phyloP scores from a whole-genome alignment of 441 rosid species.

The Erodium texanum region DNA sequence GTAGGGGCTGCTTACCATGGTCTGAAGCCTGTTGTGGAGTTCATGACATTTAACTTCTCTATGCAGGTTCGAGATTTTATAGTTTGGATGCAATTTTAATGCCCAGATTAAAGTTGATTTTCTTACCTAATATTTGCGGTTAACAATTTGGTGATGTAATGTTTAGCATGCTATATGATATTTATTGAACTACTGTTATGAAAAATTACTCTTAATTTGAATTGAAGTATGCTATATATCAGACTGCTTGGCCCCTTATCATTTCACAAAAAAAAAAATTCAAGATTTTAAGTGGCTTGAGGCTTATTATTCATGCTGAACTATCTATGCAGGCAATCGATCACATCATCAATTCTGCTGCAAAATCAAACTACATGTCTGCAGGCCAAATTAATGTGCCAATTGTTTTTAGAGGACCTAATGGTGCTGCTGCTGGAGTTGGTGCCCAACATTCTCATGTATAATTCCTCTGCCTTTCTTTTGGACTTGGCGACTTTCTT shows the following conservation, averaged over 20 bases:
- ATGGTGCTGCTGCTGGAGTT: conserved; percentile 98
- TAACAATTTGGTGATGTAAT: neutral
- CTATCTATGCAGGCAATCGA: conserved; percentile 29
- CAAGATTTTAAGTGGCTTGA: neutral
- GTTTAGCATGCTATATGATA: neutral
- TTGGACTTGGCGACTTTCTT: neutral
- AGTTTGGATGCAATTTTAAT: neutral
- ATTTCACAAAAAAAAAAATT: neutral
- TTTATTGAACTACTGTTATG: neutral
- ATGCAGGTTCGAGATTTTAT: conserved; percentile 55
- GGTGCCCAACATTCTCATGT: conserved; percentile 35
- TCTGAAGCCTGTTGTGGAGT: conserved; percentile 80
- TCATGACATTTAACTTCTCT: too few relatives aligned
- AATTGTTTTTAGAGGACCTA: too few relatives aligned
- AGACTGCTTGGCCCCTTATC: neutral
- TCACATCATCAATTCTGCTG: conserved; percentile 81
- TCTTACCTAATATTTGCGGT: neutral
- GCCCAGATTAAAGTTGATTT: neutral
- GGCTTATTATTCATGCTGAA: neutral
- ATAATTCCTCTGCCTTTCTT: conserved; percentile 54
- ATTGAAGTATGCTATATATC: neutral
- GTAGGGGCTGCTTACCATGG: conserved; percentile 98
- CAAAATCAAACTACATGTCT: too few relatives aligned
- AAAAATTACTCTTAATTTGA: neutral
- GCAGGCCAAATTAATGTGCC: too few relatives aligned